Percentiles rank a stretch among this genome's conserved stretches.
phyloP scores from a whole-genome alignment of 2,329 filamentous ascomycete genomes.

The Sclerotinia subarctica region DNA sequence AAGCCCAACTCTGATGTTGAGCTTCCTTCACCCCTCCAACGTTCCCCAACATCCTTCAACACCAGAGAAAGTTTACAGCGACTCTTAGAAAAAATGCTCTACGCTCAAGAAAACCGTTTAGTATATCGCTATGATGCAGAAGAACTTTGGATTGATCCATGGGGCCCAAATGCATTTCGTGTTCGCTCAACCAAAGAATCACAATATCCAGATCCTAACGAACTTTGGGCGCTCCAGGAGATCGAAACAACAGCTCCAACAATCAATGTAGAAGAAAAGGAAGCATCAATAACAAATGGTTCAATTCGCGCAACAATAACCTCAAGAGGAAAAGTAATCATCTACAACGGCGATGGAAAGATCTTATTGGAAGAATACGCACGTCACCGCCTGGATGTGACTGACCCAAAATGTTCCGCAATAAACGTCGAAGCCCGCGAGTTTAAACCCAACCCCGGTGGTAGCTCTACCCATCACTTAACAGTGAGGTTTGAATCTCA shows the following conservation, averaged over 20 bases:
- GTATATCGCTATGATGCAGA: slow-evolving; percentile 44
- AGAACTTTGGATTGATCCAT: slow-evolving; percentile 47
- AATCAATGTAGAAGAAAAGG: slow-evolving; percentile 18
- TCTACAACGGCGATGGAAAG: slow-evolving; percentile 44
- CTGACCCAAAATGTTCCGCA: slow-evolving; percentile 50
- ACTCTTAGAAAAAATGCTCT: slow-evolving; percentile 28
- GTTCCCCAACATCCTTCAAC: too few relatives aligned
- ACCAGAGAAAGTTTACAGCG: background rate
- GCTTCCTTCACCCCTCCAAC: too few relatives aligned
- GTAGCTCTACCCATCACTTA: slow-evolving; percentile 49
- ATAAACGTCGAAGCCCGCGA: slow-evolving; percentile 50
- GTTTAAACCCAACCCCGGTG: slow-evolving; percentile 47
- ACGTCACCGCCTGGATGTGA: slow-evolving; percentile 46
- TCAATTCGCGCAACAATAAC: slow-evolving; percentile 48
- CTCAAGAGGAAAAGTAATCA: slow-evolving; percentile 47
- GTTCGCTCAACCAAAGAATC: slow-evolving; percentile 45
- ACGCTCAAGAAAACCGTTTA: slow-evolving; percentile 31
- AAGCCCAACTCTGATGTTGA: background rate
- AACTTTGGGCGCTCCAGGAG: slow-evolving; percentile 43
- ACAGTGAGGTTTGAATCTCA: slow-evolving; percentile 58
- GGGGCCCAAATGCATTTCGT: slow-evolving; percentile 48
- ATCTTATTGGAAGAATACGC: slow-evolving; percentile 50
- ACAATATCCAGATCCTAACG: slow-evolving; percentile 39
- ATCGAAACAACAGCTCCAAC: background rate
- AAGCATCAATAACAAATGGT: slow-evolving; percentile 46